phyloP scores from a whole-genome alignment of 352 stramenopile species.

The Saprolegnia diclina region DNA sequence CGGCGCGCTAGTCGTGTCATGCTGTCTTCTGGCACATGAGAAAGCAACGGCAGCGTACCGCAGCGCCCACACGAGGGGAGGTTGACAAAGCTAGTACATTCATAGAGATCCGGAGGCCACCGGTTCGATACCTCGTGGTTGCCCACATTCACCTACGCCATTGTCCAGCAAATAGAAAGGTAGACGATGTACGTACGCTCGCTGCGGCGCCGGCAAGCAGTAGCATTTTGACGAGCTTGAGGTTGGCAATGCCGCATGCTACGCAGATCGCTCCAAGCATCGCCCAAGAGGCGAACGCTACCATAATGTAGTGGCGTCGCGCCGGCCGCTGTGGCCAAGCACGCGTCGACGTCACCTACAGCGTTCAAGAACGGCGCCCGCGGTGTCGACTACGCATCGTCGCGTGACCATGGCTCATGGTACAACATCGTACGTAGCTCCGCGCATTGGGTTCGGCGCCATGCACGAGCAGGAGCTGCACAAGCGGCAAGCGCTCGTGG shows the following conservation, averaged over 20 bases:
- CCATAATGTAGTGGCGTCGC: conserved; percentile 63
- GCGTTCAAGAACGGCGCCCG: conserved; percentile 43
- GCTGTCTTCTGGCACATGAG: neutral
- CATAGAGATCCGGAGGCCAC: conserved; percentile 32
- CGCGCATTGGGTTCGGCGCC: conserved; percentile 38
- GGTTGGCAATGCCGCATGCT: conserved; percentile 15
- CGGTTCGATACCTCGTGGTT: conserved; percentile 22
- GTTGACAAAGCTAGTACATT: conserved; percentile 1
- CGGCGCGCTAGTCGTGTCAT: neutral
- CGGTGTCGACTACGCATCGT: conserved; percentile 35
- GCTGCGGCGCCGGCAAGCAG: neutral
- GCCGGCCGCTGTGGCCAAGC: conserved; percentile 44
- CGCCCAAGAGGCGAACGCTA: no score
- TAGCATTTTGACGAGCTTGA: conserved; percentile 6
- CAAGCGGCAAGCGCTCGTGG: conserved; percentile 42
- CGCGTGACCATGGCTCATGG: conserved; percentile 25
- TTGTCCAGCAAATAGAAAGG: neutral
- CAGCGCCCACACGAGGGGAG: conserved; percentile 17
- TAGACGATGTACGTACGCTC: neutral
- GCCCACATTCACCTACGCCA: neutral
- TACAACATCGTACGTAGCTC: conserved; percentile 29
- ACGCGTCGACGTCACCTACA: conserved; percentile 39
- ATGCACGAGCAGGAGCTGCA: conserved; percentile 46
- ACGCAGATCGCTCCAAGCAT: neutral
- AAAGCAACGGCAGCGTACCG: neutral